Evolutionary conservation across 129 eudicot genomes (phyloP), one percentile per base, ranked within the genome.

Genomic region (Calendula officinalis): DNA sequence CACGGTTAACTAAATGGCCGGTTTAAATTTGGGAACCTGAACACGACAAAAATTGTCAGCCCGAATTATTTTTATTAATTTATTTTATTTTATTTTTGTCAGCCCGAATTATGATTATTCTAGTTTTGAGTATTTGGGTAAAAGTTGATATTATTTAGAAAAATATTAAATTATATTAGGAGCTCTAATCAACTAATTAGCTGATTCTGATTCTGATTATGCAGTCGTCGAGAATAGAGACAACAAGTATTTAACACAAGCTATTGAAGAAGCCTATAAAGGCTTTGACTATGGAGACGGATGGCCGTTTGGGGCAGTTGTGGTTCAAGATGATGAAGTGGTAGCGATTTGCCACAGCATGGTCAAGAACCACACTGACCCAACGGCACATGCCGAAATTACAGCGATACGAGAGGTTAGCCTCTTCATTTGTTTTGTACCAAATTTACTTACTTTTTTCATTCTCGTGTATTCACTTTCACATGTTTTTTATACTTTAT

Each of bases 371-470:
- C 56, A 51, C 35, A 51, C 5, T 15, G 56, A 51, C 34, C 56
- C 56, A 51, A 51, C 56, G 6, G 56, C 56, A 51, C 56, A 51
- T 15, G 56, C 56, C 1, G 56, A 51, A 51, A 34, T 51, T 5
- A 7, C 32, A 51, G 56, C 56, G 4, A 11, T 51, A 51, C 17
- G 56, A 51, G 56, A 51, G 56, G 56, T 51, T 51, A 51, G 35
- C 14, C 51, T 8, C 51, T 3, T 47, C 22, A 3, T 47, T 47
- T 47, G 6, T 47, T 16, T 17, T 16, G 5, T 2, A 7, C 30
- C 30, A 22, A 22, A 51, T 51, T 2, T 4, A 47, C 17, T 2
- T 46, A 43, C 0, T 1, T 6, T 43, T 7, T 43, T 8, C 15
- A 10, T 50, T 14, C 2, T 5, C 3, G 8, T 15, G 16, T 3